phyloP scores from a whole-genome alignment of 495 filamentous ascomycete genomes.

The Astrothelium subdiscretum region DNA sequence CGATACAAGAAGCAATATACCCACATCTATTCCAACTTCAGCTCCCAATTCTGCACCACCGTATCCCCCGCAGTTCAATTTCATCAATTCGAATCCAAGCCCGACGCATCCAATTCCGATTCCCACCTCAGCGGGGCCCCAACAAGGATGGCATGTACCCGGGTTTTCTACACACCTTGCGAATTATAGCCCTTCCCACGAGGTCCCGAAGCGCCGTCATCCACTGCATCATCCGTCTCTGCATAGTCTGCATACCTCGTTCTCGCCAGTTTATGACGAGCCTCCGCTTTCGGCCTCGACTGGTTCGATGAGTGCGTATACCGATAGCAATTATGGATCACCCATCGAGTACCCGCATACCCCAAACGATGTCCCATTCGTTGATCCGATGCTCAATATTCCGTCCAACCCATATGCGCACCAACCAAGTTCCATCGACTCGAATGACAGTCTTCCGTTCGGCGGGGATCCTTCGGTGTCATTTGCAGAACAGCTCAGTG shows the following conservation, averaged over 20 bases:
- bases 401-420: background rate
- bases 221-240: constrained; percentile 21
- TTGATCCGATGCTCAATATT: constrained; percentile 10
- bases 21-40: background rate
- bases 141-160: constrained; percentile 23
- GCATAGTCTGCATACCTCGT: constrained; percentile 31
- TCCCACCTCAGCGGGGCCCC: constrained; percentile 16
- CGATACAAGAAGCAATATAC: background rate
- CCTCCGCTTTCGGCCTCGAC: constrained; percentile 31
- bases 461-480: constrained; percentile 23
- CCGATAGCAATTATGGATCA: constrained; percentile 33
- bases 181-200: constrained; percentile 5
- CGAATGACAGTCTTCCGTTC: constrained; percentile 16
- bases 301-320: constrained; percentile 33
- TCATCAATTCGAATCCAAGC: constrained; percentile 2
- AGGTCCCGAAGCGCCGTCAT: background rate
- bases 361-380: constrained; percentile 22
- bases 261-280: constrained; percentile 28
- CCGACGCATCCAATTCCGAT: constrained; percentile 26
- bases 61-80: background rate
- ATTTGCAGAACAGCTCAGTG: constrained; percentile 31
- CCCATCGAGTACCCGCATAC: constrained; percentile 33
- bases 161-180: constrained; percentile 20
- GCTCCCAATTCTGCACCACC: background rate
- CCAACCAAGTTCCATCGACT: constrained; percentile 16